Conservation (phyloP, 1,139 yeast genomes). For the Kurtzmaniella natalensis region DNA sequence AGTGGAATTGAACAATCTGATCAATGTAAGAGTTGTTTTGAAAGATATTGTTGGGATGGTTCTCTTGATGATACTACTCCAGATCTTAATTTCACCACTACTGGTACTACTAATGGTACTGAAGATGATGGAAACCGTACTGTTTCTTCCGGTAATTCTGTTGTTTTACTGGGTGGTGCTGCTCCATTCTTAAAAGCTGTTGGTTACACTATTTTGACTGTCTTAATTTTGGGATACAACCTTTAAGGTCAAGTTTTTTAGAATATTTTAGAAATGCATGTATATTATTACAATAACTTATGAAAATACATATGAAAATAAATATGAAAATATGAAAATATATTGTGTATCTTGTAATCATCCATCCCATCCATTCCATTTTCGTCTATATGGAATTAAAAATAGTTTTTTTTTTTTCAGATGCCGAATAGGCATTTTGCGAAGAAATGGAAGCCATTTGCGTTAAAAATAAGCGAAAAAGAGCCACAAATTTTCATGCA, state of each 20-base stretch:
- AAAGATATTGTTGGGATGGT: conserved; percentile 83
- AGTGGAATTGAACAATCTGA: conserved; percentile 56
- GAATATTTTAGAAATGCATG: too few species aligned
- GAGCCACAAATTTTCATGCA: too few species aligned
- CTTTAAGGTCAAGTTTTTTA: not conserved
- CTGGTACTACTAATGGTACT: conserved; percentile 40
- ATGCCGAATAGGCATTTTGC: too few species aligned
- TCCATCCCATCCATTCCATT: too few species aligned
- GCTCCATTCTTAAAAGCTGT: conserved; percentile 9
- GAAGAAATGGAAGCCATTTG: too few species aligned
- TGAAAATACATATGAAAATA: too few species aligned
- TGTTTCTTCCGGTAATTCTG: conserved; percentile 13
- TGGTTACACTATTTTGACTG: conserved; percentile 13
- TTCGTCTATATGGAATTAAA: too few species aligned
- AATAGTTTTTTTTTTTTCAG: too few species aligned
- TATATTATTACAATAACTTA: too few species aligned
- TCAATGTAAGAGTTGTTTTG: conserved; percentile 72
- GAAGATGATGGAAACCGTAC: conserved; percentile 19
- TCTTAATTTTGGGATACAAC: conserved; percentile 7
- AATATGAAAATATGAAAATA: too few species aligned
- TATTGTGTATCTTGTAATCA: too few species aligned
- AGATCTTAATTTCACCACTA: conserved; percentile 37
- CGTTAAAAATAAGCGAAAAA: too few species aligned
- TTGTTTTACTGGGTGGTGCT: conserved; percentile 6
- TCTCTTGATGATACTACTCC: conserved; percentile 11